Base-by-base conservation (phyloP, 345 rosid genomes). In the Arabis alpina region DNA sequence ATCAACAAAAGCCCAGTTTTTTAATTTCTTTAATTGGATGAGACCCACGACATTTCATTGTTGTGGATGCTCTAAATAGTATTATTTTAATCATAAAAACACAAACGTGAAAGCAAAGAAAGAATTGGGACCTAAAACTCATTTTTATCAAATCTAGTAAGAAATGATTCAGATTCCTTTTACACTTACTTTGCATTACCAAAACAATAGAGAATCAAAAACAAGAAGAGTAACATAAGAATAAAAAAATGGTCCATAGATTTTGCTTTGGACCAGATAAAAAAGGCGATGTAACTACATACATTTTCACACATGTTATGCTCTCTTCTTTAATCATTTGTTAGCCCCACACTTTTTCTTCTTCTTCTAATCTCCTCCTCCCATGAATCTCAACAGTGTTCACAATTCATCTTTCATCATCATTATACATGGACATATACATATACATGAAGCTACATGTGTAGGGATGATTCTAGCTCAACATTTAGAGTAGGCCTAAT, bases 181-280 rank as follows among this genome's bases (percentile, higher is more conserved):
- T 25, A 47, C 58, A 64, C 43, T 36, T 45, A 25, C 13, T 63
- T 45, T 54, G 63, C 32, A 14, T n/a, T n/a, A 28, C 28, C 47
- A 23, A 32, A 34, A 54, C 44, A 44, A 43, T 5, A 54, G 48
- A 72, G 48, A 54, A 43, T 19, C 48, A n/a, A 72, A 72, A 36
- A 34, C 37, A 6, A 47, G 24, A 30, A 28, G 64, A 72, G 56
- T 37, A 37, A n/a, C 32, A 70, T 42, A 15, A 15, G 43, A 62
- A 64, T 64, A 63, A 57, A 65, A 57, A 65, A 49, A n/a, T 50
- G 72, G 72, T 65, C 66, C 61, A 10, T 47, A 27, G 14, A 24
- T 72, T 62, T 36, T 44, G 59, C 76, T 56, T 59, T 66, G 77
- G 77, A 73, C 66, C 66, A 65, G 32, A 72, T 43, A 19, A 45